A percentile compares a stretch with the other conserved stretches of the same genome.
Conservation (phyloP, 2,329 filamentous ascomycete species). For the Lecanoromycetidae sp. region DNA sequence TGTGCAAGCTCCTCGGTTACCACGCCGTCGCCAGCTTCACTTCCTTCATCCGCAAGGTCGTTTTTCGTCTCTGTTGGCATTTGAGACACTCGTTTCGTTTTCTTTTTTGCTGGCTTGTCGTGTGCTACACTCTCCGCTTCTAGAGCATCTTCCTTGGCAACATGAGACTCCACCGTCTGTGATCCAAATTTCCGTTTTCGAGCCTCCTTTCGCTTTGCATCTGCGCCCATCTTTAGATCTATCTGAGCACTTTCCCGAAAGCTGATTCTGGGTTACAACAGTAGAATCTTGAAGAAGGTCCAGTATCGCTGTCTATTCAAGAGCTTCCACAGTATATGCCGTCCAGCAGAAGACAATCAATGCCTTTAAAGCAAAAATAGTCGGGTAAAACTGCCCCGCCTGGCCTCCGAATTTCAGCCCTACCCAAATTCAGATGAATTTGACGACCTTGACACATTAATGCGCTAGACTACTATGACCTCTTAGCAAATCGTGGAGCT, state of each 20-base stretch:
- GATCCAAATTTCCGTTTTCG: slow-evolving; percentile 14
- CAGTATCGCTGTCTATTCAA: no score
- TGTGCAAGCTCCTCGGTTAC: background rate
- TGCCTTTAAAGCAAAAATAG: no score
- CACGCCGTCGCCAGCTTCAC: background rate
- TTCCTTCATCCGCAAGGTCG: background rate
- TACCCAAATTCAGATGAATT: no score
- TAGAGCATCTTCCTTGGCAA: background rate
- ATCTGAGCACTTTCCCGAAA: no score
- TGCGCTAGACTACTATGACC: no score
- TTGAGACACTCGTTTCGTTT: background rate
- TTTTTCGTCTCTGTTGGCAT: background rate
- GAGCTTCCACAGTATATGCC: no score
- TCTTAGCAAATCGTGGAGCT: no score
- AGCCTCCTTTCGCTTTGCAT: slow-evolving; percentile 13
- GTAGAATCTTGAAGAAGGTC: no score
- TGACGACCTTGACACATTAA: no score
- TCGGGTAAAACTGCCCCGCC: no score
- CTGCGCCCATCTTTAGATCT: slow-evolving; percentile 9
- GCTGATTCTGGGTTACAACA: background rate
- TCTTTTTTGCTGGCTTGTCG: background rate
- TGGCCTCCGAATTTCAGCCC: no score
- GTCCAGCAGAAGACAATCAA: no score
- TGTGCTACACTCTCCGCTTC: background rate
- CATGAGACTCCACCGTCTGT: background rate